phyloP scores from a whole-genome alignment of 805 yeast species.

The Cyberlindnera nakhonratchasimensis region DNA sequence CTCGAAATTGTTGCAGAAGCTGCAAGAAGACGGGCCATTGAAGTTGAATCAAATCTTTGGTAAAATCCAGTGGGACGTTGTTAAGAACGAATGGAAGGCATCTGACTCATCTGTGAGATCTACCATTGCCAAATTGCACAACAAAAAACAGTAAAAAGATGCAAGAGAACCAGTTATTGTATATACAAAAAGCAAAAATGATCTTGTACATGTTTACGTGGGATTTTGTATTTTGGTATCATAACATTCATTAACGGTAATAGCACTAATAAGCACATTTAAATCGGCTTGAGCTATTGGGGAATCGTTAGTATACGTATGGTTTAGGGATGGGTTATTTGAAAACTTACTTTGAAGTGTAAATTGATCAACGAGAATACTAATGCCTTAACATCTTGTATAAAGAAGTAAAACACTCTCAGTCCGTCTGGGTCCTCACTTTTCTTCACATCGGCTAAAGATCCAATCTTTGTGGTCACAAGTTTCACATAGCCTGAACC shows the following conservation, averaged over 20 bases:
- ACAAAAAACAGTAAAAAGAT: background rate
- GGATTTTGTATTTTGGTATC: background rate
- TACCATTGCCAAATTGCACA: constrained; percentile 29
- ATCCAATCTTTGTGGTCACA: constrained; percentile 36
- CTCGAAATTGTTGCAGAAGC: constrained; percentile 21
- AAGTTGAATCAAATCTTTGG: constrained; percentile 31
- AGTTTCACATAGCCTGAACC: constrained; percentile 22
- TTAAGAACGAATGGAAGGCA: constrained; percentile 37
- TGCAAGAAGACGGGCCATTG: constrained; percentile 24
- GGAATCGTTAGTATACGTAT: background rate
- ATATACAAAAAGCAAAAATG: background rate
- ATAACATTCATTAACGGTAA: constrained; percentile 3
- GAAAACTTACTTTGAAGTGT: constrained; percentile 37
- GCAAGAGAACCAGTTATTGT: background rate
- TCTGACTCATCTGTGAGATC: constrained; percentile 31
- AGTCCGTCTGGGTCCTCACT: constrained; percentile 44
- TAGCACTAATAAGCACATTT: background rate
- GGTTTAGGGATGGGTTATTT: too few relatives aligned
- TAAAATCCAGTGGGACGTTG: constrained; percentile 31
- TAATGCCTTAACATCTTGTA: constrained; percentile 42
- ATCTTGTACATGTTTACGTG: constrained; percentile 7
- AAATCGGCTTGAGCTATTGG: constrained; percentile 15
- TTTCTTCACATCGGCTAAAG: constrained; percentile 36
- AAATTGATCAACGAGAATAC: constrained; percentile 39
- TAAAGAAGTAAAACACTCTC: constrained; percentile 40